Evolutionary conservation across 2,329 filamentous ascomycete genomes (phyloP), one percentile per base, ranked within the genome.

Genomic region (Verticillium longisporum): DNA sequence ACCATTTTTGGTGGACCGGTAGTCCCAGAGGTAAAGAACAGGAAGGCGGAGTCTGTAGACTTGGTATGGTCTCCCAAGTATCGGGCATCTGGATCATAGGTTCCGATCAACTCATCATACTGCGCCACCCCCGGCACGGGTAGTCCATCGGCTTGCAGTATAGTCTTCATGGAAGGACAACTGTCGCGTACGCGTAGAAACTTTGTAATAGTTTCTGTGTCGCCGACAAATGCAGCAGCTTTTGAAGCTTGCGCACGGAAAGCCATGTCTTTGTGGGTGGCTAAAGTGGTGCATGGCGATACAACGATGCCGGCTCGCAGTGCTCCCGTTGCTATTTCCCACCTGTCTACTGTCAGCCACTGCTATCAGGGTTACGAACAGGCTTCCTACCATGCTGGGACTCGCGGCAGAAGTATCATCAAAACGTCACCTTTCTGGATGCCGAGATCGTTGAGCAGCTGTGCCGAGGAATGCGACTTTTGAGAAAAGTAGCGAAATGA

Each of bases 321-420:
- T 10, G 56, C 56, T 13, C 56, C 56, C 14, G 56, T 57, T 3
- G 56, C 56, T n/a, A 57, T 57, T 21, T 57, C 56, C 56, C 56
- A 57, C 56, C 56, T 56, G 55, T 2, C n/a, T 13, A 14, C 13
- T n/a, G 55, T 56, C 15, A 56, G 55, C 26, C n/a, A 37, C 18
- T 10, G 18, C 11, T 21, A 26, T 36, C 34, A 36, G 4, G 45
- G 18, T 11, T 26, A 9, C 21, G 7, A 11, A 4, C 18, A 13
- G 18, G 7, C n/a, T 26, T 3, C 45, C 10, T 31, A 56, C 55
- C 55, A 57, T 32, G 56, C 34, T 11, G 56, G 56, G 11, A 57
- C 56, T 2, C 56, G 15, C 11, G 56, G 56, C 13, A 57, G 56
- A n/a, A 57, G 21, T 18, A 57, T 7, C 56, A 57, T 45, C 36